Percentiles rank a stretch among this genome's conserved stretches.
phyloP scores from a whole-genome alignment of 345 rosid genomes.

The Heritiera littoralis region DNA sequence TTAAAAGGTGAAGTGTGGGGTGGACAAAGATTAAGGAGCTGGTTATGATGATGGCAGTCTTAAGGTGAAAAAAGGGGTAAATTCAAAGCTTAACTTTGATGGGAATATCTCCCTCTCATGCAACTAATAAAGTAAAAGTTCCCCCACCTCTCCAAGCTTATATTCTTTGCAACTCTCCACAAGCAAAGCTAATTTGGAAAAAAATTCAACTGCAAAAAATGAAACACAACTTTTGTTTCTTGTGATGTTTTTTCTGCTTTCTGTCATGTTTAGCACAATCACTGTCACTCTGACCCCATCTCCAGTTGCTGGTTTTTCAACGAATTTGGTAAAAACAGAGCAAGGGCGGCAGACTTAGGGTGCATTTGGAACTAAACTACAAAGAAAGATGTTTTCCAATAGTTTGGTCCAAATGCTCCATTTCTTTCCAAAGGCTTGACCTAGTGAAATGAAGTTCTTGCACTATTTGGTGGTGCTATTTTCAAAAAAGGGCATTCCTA shows the following conservation, averaged over 20 bases:
- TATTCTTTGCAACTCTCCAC: conserved; percentile 54
- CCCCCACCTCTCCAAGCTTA: conserved; percentile 9
- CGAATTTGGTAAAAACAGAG: conserved; percentile 25
- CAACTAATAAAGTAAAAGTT: conserved; percentile 40
- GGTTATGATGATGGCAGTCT: conserved; percentile 32
- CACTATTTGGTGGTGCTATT: not conserved
- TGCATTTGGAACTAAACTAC: conserved; percentile 18
- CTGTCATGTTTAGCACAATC: conserved; percentile 33
- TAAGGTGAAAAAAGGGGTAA: conserved; percentile 13
- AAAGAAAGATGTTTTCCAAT: conserved; percentile 7
- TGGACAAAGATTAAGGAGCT: conserved; percentile 20
- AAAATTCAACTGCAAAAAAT: conserved; percentile 31
- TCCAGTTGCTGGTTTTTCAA: conserved; percentile 24
- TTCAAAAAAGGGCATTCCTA: not conserved
- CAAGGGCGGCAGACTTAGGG: not conserved
- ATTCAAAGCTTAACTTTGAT: conserved; percentile 34
- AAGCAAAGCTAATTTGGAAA: conserved; percentile 50
- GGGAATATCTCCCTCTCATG: conserved; percentile 29
- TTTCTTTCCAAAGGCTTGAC: conserved; percentile 2
- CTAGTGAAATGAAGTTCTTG: not conserved
- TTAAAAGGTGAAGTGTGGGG: conserved; percentile 18
- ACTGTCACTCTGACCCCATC: not conserved
- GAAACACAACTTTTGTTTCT: conserved; percentile 27
- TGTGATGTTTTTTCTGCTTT: conserved; percentile 20
- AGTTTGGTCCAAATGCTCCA: not conserved